Conservation (phyloP, 257 asterid genomes). For the Plectranthus barbatus region DNA sequence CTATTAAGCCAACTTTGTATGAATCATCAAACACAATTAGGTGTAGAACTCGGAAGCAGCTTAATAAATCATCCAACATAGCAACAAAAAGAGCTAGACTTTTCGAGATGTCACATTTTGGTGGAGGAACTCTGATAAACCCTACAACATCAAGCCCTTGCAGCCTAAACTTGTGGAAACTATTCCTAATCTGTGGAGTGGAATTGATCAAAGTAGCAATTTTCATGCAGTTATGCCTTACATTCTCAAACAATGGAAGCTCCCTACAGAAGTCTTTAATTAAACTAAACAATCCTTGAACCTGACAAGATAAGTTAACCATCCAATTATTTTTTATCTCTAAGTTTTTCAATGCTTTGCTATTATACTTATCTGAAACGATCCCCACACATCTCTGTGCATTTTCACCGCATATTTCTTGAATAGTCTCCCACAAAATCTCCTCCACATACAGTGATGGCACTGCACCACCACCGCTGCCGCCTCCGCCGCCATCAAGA, state of each 20-base stretch:
- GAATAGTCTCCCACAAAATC: constrained; percentile 45
- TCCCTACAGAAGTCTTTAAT: constrained; percentile 60
- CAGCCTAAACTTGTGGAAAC: constrained; percentile 43
- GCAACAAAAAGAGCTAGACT: constrained; percentile 33
- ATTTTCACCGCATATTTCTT: constrained; percentile 39
- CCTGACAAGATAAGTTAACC: constrained; percentile 64
- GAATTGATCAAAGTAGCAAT: constrained; percentile 51
- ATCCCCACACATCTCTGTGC: constrained; percentile 57
- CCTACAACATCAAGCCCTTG: constrained; percentile 48
- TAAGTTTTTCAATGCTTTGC: constrained; percentile 57
- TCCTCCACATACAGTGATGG: constrained; percentile 67
- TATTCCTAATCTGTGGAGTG: constrained; percentile 50
- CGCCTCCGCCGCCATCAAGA: constrained; percentile 20
- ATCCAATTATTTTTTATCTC: constrained; percentile 65
- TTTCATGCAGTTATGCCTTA: constrained; percentile 48
- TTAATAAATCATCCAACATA: constrained; percentile 68
- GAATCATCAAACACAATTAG: constrained; percentile 50
- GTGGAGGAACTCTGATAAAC: constrained; percentile 48
- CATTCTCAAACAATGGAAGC: constrained; percentile 56
- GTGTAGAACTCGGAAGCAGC: constrained; percentile 47
- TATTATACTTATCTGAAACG: constrained; percentile 62
- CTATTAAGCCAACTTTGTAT: constrained; percentile 37
- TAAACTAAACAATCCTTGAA: constrained; percentile 56
- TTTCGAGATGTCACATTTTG: constrained; percentile 37
- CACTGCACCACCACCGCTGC: constrained; percentile 21